Evolutionary conservation across 2,329 filamentous ascomycete species (phyloP).

Genomic region (Fusarium burgessii): DNA sequence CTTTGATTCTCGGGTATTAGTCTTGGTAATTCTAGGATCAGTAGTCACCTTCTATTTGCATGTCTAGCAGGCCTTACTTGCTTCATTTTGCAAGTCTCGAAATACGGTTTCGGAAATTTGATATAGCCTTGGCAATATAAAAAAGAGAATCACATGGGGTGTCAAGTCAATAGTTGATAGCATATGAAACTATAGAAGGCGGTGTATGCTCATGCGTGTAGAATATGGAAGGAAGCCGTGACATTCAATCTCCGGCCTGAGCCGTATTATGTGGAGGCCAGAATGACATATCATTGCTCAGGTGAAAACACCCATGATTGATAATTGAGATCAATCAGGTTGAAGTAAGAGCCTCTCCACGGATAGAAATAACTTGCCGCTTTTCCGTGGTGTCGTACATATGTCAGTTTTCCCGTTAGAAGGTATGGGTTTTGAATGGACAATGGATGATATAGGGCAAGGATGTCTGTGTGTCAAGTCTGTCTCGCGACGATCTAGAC

Average conservation of each 20-base stretch:
- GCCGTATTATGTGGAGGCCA: neutral
- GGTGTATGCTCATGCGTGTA: neutral
- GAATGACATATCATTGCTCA: neutral
- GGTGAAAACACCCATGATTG: neutral
- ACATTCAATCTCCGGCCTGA: neutral
- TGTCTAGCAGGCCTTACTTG: neutral
- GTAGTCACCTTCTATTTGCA: slow-evolving; percentile 8
- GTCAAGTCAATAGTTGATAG: neutral
- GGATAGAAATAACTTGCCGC: slow-evolving; percentile 4
- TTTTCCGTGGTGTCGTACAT: slow-evolving; percentile 26
- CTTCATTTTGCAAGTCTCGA: neutral
- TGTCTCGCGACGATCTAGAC: slow-evolving; percentile 37
- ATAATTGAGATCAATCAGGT: slow-evolving; percentile 5
- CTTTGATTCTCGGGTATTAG: neutral
- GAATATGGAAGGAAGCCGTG: neutral
- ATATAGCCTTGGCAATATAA: neutral
- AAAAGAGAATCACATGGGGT: neutral
- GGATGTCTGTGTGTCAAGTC: slow-evolving; percentile 19
- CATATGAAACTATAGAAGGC: slow-evolving; percentile 3
- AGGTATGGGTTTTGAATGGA: slow-evolving; percentile 13
- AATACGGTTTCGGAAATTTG: slow-evolving; percentile 7
- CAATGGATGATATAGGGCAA: slow-evolving; percentile 14
- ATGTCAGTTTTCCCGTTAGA: slow-evolving; percentile 14
- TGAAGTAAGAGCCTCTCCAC: neutral
- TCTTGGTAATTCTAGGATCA: neutral